Evolutionary conservation across 345 rosid species (phyloP).

Genomic region (Streptanthus diversifolius): DNA sequence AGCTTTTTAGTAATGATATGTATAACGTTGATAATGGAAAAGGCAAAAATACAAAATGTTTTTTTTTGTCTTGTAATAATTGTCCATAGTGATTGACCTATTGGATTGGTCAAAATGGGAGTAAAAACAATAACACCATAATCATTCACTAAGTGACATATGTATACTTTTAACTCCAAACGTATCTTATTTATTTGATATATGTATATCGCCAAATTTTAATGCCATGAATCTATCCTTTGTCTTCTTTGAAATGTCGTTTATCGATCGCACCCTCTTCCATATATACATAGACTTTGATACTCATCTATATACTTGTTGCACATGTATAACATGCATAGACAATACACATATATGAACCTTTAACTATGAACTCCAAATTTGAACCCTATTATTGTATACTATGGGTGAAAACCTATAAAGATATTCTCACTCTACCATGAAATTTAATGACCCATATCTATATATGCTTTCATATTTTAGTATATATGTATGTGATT

Average conservation of each 20-base stretch:
- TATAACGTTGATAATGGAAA: slow-evolving; percentile 11
- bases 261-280: slow-evolving; percentile 25
- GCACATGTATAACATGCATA: neutral
- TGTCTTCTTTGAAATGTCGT: slow-evolving; percentile 40
- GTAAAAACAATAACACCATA: slow-evolving; percentile 32
- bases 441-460: neutral
- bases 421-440: neutral
- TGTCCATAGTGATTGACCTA: slow-evolving; percentile 33
- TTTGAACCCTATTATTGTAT: neutral
- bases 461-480: neutral
- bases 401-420: slow-evolving; percentile 3
- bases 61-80: slow-evolving; percentile 25
- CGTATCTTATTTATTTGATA: slow-evolving; percentile 18
- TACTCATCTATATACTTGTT: neutral
- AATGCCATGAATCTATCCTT: slow-evolving; percentile 28
- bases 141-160: slow-evolving; percentile 45
- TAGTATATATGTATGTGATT: neutral
- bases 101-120: slow-evolving; percentile 19
- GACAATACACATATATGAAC: neutral
- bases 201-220: neutral
- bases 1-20: neutral
- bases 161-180: slow-evolving; percentile 37
- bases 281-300: neutral
- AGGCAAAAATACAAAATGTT: neutral
- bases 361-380: neutral